phyloP scores from a whole-genome alignment of 208 protist species.

The Trypanosoma boissoni region DNA sequence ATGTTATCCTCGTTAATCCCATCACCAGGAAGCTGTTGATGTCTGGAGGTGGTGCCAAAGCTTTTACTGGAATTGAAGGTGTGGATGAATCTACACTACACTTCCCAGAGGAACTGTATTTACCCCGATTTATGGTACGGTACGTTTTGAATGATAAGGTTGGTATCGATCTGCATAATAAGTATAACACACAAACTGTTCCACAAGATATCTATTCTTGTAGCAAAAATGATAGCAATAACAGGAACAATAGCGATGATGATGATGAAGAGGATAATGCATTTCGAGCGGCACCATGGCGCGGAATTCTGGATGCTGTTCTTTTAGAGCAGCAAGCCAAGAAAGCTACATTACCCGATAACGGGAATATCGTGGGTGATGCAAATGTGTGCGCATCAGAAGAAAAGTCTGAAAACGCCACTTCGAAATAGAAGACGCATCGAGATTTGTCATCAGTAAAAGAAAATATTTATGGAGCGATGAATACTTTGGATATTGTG shows the following conservation, averaged over 20 bases:
- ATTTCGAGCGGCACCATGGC: not conserved
- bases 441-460: too few species aligned
- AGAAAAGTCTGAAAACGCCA: too few species aligned
- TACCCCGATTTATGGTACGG: conserved; percentile 44
- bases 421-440: too few species aligned
- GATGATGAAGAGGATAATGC: conserved; percentile 14
- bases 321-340: not conserved
- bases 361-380: conserved; percentile 10
- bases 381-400: too few species aligned
- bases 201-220: conserved; percentile 20
- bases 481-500: not conserved
- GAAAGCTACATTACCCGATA: not conserved
- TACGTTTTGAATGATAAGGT: conserved; percentile 25
- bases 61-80: conserved; percentile 19
- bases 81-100: conserved; percentile 30
- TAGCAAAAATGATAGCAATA: conserved; percentile 53
- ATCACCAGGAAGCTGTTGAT: conserved; percentile 20
- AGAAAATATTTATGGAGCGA: conserved; percentile 7
- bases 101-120: conserved; percentile 51
- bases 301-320: not conserved
- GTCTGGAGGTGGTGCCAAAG: conserved; percentile 18
- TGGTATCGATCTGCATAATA: not conserved
- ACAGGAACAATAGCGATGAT: conserved; percentile 21
- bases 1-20: conserved; percentile 19
- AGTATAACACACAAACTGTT: conserved; percentile 27